Evolutionary conservation across 257 asterid species (phyloP).

Genomic region (Fraxinus quadrangulata): DNA sequence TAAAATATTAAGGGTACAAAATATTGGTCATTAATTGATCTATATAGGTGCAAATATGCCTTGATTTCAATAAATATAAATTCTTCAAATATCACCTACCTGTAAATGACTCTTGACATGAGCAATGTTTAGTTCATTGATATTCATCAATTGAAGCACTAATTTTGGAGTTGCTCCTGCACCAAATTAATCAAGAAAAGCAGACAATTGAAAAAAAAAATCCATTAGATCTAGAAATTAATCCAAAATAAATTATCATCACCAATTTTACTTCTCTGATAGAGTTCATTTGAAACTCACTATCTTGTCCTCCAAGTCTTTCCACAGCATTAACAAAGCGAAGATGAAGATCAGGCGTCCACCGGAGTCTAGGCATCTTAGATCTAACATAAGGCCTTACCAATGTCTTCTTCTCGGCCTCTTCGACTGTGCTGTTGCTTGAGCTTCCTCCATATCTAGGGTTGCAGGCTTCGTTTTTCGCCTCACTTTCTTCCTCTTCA

Average conservation of each 20-base stretch:
- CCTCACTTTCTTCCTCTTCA: slow-evolving; percentile 46
- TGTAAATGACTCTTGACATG: slow-evolving; percentile 96
- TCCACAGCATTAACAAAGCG: slow-evolving; percentile 71
- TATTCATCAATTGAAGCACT: slow-evolving; percentile 76
- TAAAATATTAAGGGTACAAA: background rate
- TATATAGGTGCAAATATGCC: background rate
- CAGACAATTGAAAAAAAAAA: background rate
- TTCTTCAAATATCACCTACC: slow-evolving; percentile 29
- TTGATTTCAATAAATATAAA: background rate
- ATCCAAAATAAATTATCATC: background rate
- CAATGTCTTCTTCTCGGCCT: slow-evolving; percentile 54
- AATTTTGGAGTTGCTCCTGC: slow-evolving; percentile 87
- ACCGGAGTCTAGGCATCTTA: slow-evolving; percentile 79
- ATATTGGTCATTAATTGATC: slow-evolving; percentile 2
- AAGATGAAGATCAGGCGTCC: slow-evolving; percentile 88
- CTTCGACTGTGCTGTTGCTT: slow-evolving; percentile 76
- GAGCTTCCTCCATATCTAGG: slow-evolving; percentile 70
- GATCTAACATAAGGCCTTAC: slow-evolving; percentile 83
- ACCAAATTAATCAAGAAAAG: slow-evolving; percentile 21
- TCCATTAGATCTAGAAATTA: background rate
- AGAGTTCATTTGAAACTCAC: slow-evolving; percentile 40
- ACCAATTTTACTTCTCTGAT: background rate
- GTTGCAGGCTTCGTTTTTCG: slow-evolving; percentile 29
- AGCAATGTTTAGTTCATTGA: slow-evolving; percentile 80
- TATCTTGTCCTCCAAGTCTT: slow-evolving; percentile 85